Conservation (phyloP, 306 rosid genomes). For the Rubus parviflorus region DNA sequence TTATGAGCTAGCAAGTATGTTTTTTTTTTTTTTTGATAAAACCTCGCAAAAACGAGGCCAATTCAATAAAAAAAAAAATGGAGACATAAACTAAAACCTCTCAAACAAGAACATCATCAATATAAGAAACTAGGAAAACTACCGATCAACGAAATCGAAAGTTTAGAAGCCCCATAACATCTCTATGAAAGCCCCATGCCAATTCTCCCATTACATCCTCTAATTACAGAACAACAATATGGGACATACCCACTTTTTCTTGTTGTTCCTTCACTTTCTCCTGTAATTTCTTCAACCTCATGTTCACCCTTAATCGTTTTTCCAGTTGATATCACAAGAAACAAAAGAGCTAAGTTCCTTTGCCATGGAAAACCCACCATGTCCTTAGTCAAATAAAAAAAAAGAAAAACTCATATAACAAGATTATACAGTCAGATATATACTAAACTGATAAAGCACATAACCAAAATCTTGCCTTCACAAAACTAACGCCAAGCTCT, state of each 20-base stretch:
- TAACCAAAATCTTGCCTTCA: constrained; percentile 63
- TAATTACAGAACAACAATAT: background rate
- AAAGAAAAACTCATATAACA: constrained; percentile 19
- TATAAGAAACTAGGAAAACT: no score
- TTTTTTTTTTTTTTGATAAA: no score
- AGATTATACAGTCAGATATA: background rate
- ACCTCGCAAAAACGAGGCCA: no score
- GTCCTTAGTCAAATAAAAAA: constrained; percentile 3
- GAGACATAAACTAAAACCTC: no score
- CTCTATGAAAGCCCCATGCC: no score
- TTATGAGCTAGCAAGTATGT: no score
- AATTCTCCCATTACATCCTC: constrained; percentile 15
- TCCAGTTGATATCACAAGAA: constrained; percentile 50
- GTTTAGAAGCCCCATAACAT: no score
- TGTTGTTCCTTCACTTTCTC: constrained; percentile 98
- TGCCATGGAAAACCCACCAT: background rate
- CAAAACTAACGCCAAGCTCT: constrained; percentile 98
- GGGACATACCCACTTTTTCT: constrained; percentile 77
- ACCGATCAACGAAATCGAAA: no score
- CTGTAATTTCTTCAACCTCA: constrained; percentile 86
- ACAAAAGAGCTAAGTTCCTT: constrained; percentile 17
- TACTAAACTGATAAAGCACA: constrained; percentile 9
- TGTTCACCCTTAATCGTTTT: constrained; percentile 85
- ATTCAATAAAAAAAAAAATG: no score
- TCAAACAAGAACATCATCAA: no score